These are phyloP conservation scores for Penicillium alfredii DNA, from an alignment of 495 filamentous ascomycete species.

Conservation along the genomic window DNA sequence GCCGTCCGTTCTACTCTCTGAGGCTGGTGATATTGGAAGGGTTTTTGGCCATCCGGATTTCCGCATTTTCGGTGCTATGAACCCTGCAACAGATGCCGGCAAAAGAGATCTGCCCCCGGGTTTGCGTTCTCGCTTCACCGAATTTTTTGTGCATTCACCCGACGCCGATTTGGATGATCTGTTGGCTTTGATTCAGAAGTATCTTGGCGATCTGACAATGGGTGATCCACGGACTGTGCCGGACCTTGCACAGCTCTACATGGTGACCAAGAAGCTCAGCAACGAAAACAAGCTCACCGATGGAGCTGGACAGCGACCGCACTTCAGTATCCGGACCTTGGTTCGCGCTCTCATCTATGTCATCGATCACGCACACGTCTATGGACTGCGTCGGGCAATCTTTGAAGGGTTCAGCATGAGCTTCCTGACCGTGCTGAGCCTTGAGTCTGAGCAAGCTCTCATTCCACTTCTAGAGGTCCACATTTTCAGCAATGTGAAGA, in stretches of 20 bases:
- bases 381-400: conserved; percentile 79
- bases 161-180: conserved; percentile 81
- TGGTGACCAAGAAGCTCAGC: conserved; percentile 76
- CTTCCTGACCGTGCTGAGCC: conserved; percentile 79
- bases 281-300: conserved; percentile 81
- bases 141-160: conserved; percentile 84
- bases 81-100: conserved; percentile 94
- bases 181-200: conserved; percentile 74
- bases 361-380: conserved; percentile 72
- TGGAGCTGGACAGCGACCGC: conserved; percentile 85
- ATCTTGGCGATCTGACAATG: conserved; percentile 64
- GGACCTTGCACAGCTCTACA: conserved; percentile 78
- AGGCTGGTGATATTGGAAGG: conserved; percentile 84
- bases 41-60: conserved; percentile 89
- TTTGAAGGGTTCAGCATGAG: conserved; percentile 99
- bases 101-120: conserved; percentile 89
- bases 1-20: conserved; percentile 81
- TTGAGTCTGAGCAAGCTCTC: conserved; percentile 69
- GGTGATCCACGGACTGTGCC: conserved; percentile 59
- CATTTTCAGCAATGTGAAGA: conserved; percentile 61
- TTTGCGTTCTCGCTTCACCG: conserved; percentile 81
- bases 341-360: conserved; percentile 86
- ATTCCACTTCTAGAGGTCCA: conserved; percentile 75
- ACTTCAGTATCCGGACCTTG: conserved; percentile 94
- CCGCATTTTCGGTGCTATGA: conserved; percentile 97